Base-by-base conservation (phyloP, 345 rosid genomes). In the Carallia pectinifolia region DNA sequence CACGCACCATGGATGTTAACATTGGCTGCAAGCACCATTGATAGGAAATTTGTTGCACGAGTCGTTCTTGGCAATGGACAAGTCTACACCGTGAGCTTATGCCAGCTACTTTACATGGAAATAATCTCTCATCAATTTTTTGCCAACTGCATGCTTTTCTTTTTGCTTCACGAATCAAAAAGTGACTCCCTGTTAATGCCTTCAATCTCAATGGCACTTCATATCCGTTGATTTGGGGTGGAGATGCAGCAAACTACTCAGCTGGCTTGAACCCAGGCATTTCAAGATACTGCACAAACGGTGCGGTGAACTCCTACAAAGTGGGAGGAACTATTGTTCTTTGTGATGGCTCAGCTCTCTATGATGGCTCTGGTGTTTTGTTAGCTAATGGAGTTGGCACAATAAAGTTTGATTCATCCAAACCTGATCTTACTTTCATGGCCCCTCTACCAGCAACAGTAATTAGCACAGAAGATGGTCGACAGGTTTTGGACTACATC, bases 11-110 rank as follows among this genome's bases (percentile, higher is more conserved):
- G 82, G 83, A 13, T 59, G 1, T 36, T 82, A 15, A 58, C 82
- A 0, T 81, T 79, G 0, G 81, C 79, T n/a, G 83, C 85, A 0
- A 82, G 79, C 75, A 73, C 64, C 10, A 76, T 70, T 16, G 82
- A 82, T 31, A 52, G 85, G 39, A 73, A 70, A 53, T 78, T 81
- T 53, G 47, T 66, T 3, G 50, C 68, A 58, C 33, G 38, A 55
- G 76, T 78, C 0, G 64, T 17, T 16, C 71, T 80, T 16, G 86
- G 86, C 8, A 78, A 80, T 52, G 84, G 84, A 38, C 10, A 38
- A 15, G 16, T 39, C 55, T 66, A 37, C 27, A 7, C 52, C 33
- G 80, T 77, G 64, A 75, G 74, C 37, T n/a, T 30, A 5, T 0
- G 44, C 15, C 4, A 33, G 4, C 23, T 23, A 23, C 23, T 17